Evolutionary conservation across 2,329 filamentous ascomycete species (phyloP).

Genomic region (Xylaria sp.): DNA sequence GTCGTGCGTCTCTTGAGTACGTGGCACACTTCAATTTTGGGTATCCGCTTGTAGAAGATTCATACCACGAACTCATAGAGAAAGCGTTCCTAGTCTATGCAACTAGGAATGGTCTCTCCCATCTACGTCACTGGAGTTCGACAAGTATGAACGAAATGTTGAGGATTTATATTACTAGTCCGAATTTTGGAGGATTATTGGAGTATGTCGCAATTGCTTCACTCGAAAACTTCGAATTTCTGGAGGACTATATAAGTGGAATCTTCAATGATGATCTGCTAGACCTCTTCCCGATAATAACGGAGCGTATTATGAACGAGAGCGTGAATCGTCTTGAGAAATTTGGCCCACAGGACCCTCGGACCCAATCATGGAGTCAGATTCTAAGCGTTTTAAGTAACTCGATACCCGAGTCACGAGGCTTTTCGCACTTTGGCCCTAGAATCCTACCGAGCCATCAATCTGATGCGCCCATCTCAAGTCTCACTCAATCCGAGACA

Average conservation of each 20-base stretch:
- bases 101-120: constrained; percentile 7
- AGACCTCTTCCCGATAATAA: too few species aligned
- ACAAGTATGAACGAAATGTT: neutral
- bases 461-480: too few species aligned
- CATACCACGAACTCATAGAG: constrained; percentile 4
- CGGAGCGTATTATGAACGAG: too few species aligned
- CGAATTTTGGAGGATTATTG: constrained; percentile 5
- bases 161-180: neutral
- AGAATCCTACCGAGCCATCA: too few species aligned
- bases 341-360: too few species aligned
- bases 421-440: too few species aligned
- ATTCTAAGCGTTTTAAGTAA: neutral
- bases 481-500: too few species aligned
- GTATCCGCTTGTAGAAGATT: constrained; percentile 5
- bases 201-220: constrained; percentile 2
- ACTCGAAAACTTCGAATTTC: neutral
- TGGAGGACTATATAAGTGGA: too few species aligned
- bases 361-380: too few species aligned
- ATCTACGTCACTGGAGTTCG: neutral
- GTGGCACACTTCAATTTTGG: constrained; percentile 12
- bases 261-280: too few species aligned
- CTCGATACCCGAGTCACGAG: too few species aligned
- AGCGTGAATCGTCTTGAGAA: too few species aligned
- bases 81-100: constrained; percentile 7
- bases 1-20: neutral